Evolutionary conservation across 352 stramenopile genomes (phyloP), one percentile per base, ranked within the genome.

Genomic region (Phytophthora fragariaefolia): DNA sequence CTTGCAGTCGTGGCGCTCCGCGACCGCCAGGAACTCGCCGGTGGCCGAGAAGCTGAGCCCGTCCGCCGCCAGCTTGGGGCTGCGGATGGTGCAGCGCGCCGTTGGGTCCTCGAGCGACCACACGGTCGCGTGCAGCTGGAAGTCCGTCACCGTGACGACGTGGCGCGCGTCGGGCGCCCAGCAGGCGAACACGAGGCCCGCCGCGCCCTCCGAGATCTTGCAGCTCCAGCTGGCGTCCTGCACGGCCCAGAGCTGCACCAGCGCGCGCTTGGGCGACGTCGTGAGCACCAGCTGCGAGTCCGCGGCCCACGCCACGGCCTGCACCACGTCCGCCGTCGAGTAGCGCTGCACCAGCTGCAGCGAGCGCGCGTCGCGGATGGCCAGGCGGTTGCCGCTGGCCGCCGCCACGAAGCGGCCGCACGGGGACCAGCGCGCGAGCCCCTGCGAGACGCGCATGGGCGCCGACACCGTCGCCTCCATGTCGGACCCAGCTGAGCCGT

Each of bases 101-200:
- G 71, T 70, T 22, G 76, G 63, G 52, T 92, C 79, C n/a, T 76
- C 42, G 4, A 95, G 71, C 18, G 83, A 93, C 87, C 87, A 95
- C 27, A 95, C 83, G 2, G 82, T 94, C 23, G 83, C 85, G 49
- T 94, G 86, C 22, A 95, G 67, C 60, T 92, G 85, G 49, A 95
- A 95, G 67, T 95, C 87, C n/a, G 87, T 89, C 12, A 95, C 81
- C 0, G 85, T 94, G 53, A 95, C 69, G 5, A 93, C 53, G 45
- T 95, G 87, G 15, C 83, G 79, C 46, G 82, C 70, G 32, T 91
- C 85, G 0, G 87, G 82, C 0, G 70, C 64, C 87, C 87, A 95
- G 36, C 73, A 63, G 3, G 68, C 78, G 34, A 60, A 43, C 30
- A 87, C 78, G 53, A 93, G 74, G 9, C 85, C 85, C 24, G 79